phyloP scores from a whole-genome alignment of 2,329 filamentous ascomycete species.

The Colletotrichum lini region DNA sequence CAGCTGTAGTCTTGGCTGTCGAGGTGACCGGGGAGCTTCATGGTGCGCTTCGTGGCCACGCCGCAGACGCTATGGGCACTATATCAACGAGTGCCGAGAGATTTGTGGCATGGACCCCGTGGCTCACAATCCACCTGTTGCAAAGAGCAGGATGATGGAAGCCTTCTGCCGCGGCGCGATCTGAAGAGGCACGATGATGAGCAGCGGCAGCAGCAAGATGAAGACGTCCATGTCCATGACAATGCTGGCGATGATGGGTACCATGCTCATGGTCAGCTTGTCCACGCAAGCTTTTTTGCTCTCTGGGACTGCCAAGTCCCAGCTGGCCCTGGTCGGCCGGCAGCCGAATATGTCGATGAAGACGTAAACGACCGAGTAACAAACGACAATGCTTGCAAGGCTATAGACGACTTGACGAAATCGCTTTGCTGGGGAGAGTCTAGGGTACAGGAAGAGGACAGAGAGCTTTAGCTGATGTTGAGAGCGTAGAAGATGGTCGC shows the following conservation, averaged over 20 bases:
- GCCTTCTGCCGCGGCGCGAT: conserved; percentile 31
- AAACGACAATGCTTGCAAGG: conserved; percentile 50
- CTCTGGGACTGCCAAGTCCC: neutral
- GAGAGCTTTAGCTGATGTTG: conserved; percentile 35
- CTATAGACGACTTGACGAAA: conserved; percentile 42
- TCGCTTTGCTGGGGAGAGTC: conserved; percentile 15
- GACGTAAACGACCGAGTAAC: conserved; percentile 48
- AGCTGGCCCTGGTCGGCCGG: conserved; percentile 9
- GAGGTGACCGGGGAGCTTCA: conserved; percentile 47
- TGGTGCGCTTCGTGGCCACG: conserved; percentile 49
- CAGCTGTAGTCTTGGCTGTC: conserved; percentile 47
- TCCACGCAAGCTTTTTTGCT: conserved; percentile 15
- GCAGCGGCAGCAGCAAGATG: conserved; percentile 27
- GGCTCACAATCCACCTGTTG: conserved; percentile 23
- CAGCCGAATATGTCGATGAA: conserved; percentile 24
- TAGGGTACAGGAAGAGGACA: conserved; percentile 34
- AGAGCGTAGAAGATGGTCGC: conserved; percentile 23
- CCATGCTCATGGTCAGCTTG: conserved; percentile 21
- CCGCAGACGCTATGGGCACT: conserved; percentile 45
- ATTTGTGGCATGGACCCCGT: too few relatives aligned
- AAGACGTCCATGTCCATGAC: conserved; percentile 36
- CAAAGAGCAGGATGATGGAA: conserved; percentile 32
- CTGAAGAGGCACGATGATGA: conserved; percentile 22
- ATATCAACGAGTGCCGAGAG: neutral
- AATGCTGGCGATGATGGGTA: conserved; percentile 33